Percentiles rank a stretch among this genome's conserved stretches.
Evolutionary conservation across 805 yeast genomes (phyloP).

Genomic region (Saccharomycopsis sp.): DNA sequence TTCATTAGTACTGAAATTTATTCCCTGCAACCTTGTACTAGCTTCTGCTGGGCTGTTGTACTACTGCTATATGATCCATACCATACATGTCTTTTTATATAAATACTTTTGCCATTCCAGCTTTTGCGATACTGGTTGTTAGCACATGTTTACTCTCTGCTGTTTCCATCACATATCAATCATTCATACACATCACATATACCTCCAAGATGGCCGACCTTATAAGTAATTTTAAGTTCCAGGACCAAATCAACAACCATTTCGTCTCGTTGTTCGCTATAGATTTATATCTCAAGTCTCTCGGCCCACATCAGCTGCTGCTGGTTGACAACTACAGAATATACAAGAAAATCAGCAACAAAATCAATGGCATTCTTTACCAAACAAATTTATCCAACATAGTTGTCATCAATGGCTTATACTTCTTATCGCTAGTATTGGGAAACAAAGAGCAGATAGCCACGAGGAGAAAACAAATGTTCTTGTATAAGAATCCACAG

Average conservation of each 20-base stretch:
- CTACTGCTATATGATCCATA: too few species aligned
- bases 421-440: slow-evolving; percentile 4
- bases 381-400: slow-evolving; percentile 17
- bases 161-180: too few species aligned
- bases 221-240: neutral
- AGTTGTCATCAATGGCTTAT: slow-evolving; percentile 13
- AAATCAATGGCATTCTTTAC: slow-evolving; percentile 13
- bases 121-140: neutral
- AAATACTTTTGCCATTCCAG: neutral
- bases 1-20: neutral
- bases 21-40: neutral
- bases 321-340: neutral
- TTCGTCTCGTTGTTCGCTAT: neutral
- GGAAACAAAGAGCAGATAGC: neutral
- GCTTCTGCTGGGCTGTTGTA: too few species aligned
- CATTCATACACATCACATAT: neutral
- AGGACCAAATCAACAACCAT: neutral
- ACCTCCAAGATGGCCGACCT: neutral
- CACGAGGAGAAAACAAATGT: neutral
- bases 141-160: too few species aligned
- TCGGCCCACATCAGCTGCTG: neutral
- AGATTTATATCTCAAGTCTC: neutral
- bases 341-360: slow-evolving; percentile 2
- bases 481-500: slow-evolving; percentile 13
- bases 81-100: too few species aligned